Percentiles rank a stretch among this genome's conserved stretches.
Evolutionary conservation across 345 rosid species (phyloP).

Genomic region (Camelina laxa): DNA sequence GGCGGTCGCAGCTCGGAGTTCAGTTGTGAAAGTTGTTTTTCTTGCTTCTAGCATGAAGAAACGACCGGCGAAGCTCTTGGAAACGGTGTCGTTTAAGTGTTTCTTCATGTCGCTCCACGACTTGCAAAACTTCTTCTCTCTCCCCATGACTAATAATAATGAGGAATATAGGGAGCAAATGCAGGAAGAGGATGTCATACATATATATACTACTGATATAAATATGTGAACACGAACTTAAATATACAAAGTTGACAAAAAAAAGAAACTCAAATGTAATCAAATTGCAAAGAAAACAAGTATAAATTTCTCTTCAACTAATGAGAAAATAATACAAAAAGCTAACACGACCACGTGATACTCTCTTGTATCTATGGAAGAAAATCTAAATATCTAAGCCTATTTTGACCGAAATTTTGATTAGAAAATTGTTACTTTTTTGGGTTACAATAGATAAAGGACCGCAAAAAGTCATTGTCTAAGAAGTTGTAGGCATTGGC

Average conservation of each 20-base stretch:
- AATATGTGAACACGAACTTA: not conserved
- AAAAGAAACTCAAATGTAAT: conserved; percentile 3
- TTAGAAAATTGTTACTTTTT: conserved; percentile 15
- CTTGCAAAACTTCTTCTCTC: conserved; percentile 30
- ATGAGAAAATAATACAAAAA: conserved; percentile 6
- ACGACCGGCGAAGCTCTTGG: conserved; percentile 60
- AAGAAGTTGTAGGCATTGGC: conserved; percentile 22
- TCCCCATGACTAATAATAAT: conserved; percentile 32
- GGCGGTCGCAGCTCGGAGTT: conserved; percentile 83
- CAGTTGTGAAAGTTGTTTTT: conserved; percentile 71
- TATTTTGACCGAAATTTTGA: conserved; percentile 1
- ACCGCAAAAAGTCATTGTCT: not conserved
- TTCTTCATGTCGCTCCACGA: conserved; percentile 62
- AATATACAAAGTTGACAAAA: conserved; percentile 19
- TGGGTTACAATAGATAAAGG: not conserved
- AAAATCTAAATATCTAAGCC: conserved; percentile 27
- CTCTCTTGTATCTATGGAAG: conserved; percentile 17
- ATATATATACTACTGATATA: not conserved
- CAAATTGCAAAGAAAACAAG: not conserved
- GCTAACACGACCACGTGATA: conserved; percentile 35
- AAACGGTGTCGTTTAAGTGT: conserved; percentile 60
- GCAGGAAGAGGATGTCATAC: conserved; percentile 23
- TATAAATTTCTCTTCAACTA: not conserved
- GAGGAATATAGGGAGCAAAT: conserved; percentile 30
- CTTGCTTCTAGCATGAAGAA: conserved; percentile 76